Conservation (phyloP, 2,329 filamentous ascomycete species). For the Colletotrichum liaoningense region DNA sequence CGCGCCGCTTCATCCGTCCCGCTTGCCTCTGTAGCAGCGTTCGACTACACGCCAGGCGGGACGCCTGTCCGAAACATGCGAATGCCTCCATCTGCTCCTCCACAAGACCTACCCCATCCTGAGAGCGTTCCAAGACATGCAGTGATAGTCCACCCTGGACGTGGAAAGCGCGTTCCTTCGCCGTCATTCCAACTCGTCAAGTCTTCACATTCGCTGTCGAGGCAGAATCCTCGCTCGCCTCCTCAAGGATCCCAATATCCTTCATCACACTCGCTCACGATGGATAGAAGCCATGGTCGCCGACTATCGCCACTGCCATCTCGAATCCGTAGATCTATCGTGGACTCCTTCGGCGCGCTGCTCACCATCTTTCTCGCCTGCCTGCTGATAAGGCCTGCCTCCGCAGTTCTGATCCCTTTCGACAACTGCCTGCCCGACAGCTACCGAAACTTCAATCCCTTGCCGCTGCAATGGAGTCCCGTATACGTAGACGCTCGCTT, state of each 20-base stretch:
- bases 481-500: constrained; percentile 80
- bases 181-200: constrained; percentile 33
- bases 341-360: constrained; percentile 38
- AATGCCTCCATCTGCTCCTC: constrained; percentile 24
- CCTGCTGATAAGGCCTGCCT: constrained; percentile 54
- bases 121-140: constrained; percentile 32
- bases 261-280: constrained; percentile 7
- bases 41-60: neutral
- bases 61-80: constrained; percentile 30
- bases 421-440: constrained; percentile 82
- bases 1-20: neutral
- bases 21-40: constrained; percentile 6
- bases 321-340: neutral
- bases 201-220: constrained; percentile 25
- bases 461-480: constrained; percentile 81
- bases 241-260: neutral
- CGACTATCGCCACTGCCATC: neutral
- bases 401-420: constrained; percentile 79
- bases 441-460: constrained; percentile 57
- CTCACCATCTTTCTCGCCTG: constrained; percentile 53
- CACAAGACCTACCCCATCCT: constrained; percentile 17
- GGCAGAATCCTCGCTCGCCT: constrained; percentile 20
- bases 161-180: constrained; percentile 33
- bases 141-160: constrained; percentile 9
- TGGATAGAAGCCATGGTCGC: constrained; percentile 7